Evolutionary conservation across 2,329 filamentous ascomycete genomes (phyloP).

Genomic region (Anisogramma anomala): DNA sequence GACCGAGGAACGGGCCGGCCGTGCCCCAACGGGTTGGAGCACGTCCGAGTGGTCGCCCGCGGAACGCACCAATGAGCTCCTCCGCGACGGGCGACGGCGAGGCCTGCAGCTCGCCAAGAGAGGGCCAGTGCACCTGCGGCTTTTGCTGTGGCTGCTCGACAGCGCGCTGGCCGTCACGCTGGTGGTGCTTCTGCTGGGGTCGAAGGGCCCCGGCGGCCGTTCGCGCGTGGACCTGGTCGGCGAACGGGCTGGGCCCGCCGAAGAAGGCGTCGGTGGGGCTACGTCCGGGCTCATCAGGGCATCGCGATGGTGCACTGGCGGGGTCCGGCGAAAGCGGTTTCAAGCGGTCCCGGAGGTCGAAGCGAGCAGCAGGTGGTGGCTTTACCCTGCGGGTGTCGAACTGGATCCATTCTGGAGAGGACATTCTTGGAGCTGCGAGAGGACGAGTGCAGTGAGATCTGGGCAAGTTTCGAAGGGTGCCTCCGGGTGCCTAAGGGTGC

Average conservation of each 20-base stretch:
- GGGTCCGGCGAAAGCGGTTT: neutral
- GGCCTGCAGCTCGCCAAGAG: neutral
- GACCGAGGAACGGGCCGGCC: too few relatives aligned
- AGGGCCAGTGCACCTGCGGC: neutral
- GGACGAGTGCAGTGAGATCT: too few relatives aligned
- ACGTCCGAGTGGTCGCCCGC: too few relatives aligned
- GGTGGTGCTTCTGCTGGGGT: neutral
- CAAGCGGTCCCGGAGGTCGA: neutral
- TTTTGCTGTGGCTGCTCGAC: neutral
- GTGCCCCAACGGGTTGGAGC: too few relatives aligned
- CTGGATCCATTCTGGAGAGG: neutral
- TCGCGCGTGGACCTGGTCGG: neutral
- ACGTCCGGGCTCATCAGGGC: neutral
- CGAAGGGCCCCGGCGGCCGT: neutral
- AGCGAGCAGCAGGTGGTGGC: neutral
- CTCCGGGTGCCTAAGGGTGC: too few relatives aligned
- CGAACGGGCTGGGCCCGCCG: constrained; percentile 1
- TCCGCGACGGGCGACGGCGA: neutral
- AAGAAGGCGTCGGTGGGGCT: constrained; percentile 11
- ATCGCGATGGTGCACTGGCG: neutral
- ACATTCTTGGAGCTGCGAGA: too few relatives aligned
- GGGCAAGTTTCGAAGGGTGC: too few relatives aligned
- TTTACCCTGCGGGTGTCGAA: neutral
- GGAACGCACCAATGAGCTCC: constrained; percentile 3
- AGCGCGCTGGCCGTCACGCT: neutral